phyloP scores from a whole-genome alignment of 768 basidiomycete species.

The Russula compacta region DNA sequence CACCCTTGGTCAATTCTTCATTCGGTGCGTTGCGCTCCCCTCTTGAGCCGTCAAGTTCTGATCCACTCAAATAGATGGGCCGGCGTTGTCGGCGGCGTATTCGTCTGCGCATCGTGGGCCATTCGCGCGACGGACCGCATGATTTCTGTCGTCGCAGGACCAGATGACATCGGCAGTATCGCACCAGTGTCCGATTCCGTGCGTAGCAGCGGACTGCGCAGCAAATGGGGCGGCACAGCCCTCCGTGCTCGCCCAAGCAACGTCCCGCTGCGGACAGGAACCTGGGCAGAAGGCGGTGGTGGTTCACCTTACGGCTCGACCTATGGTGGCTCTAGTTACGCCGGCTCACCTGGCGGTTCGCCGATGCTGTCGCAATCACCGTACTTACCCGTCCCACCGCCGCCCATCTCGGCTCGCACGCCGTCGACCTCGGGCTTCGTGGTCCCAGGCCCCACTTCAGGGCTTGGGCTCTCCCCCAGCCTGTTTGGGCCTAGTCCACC shows the following conservation, averaged over 20 bases:
- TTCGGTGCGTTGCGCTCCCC: constrained; percentile 36
- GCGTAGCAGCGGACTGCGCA: constrained; percentile 44
- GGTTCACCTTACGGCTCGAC: constrained; percentile 27
- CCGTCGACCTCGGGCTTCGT: constrained; percentile 2
- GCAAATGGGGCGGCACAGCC: constrained; percentile 60
- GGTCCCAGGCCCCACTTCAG: constrained; percentile 2
- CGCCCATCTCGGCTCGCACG: constrained; percentile 3
- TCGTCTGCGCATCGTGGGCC: constrained; percentile 64
- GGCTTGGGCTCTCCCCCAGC: constrained; percentile 11
- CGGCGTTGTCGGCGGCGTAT: constrained; percentile 91
- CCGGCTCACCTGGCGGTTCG: constrained; percentile 28
- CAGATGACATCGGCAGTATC: constrained; percentile 59
- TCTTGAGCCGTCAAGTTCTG: not conserved
- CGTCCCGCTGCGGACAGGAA: constrained; percentile 25
- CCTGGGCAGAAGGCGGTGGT: constrained; percentile 43
- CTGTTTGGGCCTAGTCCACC: not conserved
- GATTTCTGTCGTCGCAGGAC: constrained; percentile 44
- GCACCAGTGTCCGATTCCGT: constrained; percentile 51
- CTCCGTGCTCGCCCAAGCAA: constrained; percentile 45
- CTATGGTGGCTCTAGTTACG: constrained; percentile 22
- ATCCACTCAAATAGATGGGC: constrained; percentile 40
- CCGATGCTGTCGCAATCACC: constrained; percentile 29
- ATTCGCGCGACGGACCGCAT: constrained; percentile 33
- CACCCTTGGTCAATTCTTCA: constrained; percentile 67
- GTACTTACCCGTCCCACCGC: constrained; percentile 18